Evolutionary conservation across 164 flowering plant genomes (phyloP).

Genomic region (Euptelea pleiosperma): DNA sequence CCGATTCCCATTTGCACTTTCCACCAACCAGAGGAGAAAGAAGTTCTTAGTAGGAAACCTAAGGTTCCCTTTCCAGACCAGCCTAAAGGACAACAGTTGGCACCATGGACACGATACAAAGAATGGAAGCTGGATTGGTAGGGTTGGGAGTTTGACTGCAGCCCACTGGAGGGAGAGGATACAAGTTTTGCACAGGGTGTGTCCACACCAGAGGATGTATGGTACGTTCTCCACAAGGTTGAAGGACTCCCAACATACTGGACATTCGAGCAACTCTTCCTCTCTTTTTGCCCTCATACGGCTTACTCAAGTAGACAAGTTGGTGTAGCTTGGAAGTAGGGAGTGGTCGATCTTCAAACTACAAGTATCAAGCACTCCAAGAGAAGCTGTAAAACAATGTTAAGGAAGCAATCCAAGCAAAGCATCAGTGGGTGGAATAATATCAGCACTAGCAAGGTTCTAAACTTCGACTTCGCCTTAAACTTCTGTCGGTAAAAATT

Average conservation of each 20-base stretch:
- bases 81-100: conserved; percentile 45
- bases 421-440: too few relatives aligned
- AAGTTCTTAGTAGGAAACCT: conserved; percentile 64
- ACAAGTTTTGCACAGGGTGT: conserved; percentile 70
- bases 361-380: background rate
- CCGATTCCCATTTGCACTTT: conserved; percentile 57
- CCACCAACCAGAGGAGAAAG: conserved; percentile 76
- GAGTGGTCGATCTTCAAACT: background rate
- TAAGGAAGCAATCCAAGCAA: background rate
- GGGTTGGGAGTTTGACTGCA: conserved; percentile 39
- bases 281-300: conserved; percentile 9
- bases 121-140: conserved; percentile 51
- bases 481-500: too few relatives aligned
- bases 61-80: conserved; percentile 57
- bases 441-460: too few relatives aligned
- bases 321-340: background rate
- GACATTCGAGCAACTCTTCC: conserved; percentile 70
- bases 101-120: conserved; percentile 85
- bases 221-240: conserved; percentile 72
- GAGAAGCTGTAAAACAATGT: background rate
- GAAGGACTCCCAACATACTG: conserved; percentile 76
- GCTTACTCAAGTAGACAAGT: background rate
- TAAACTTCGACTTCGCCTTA: too few relatives aligned
- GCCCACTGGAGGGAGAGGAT: conserved; percentile 53
- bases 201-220: conserved; percentile 76